These are phyloP conservation scores for Leucosporidium yakuticum DNA, from an alignment of 768 basidiomycete species.

Conservation along the genomic window DNA sequence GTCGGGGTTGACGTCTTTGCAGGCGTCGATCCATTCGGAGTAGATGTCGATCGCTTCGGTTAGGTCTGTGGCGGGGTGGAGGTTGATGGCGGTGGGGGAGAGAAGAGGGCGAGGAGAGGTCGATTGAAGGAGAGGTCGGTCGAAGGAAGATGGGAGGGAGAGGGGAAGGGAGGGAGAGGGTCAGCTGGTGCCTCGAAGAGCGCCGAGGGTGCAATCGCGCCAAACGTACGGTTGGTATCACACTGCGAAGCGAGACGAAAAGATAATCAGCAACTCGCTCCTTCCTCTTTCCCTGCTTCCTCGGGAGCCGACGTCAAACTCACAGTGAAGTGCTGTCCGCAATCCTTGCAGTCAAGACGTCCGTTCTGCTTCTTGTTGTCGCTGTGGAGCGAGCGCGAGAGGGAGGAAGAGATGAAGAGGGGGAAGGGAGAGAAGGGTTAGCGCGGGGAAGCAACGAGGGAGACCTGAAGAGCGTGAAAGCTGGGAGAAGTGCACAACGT, in stretches of 20 bases:
- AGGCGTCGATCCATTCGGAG: constrained; percentile 34
- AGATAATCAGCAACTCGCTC: neutral
- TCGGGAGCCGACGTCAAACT: too few species aligned
- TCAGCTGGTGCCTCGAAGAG: too few species aligned
- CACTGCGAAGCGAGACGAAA: too few species aligned
- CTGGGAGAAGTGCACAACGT: too few species aligned
- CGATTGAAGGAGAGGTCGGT: neutral
- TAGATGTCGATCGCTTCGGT: constrained; percentile 33
- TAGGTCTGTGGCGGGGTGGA: constrained; percentile 8
- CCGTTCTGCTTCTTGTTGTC: constrained; percentile 23
- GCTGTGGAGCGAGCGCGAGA: neutral
- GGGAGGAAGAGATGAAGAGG: too few species aligned
- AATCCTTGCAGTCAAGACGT: constrained; percentile 32
- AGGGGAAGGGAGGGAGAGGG: too few species aligned
- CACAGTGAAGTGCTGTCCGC: constrained; percentile 23
- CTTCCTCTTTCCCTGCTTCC: too few species aligned
- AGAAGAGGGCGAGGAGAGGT: constrained; percentile 11
- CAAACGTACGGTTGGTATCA: constrained; percentile 1
- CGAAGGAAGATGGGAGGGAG: neutral
- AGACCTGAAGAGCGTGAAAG: too few species aligned
- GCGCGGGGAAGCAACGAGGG: too few species aligned
- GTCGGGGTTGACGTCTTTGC: constrained; percentile 21
- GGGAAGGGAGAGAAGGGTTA: too few species aligned
- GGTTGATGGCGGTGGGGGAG: neutral
- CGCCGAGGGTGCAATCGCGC: too few species aligned